Conservation (phyloP, 768 basidiomycete species). For the Suillus luteus region DNA sequence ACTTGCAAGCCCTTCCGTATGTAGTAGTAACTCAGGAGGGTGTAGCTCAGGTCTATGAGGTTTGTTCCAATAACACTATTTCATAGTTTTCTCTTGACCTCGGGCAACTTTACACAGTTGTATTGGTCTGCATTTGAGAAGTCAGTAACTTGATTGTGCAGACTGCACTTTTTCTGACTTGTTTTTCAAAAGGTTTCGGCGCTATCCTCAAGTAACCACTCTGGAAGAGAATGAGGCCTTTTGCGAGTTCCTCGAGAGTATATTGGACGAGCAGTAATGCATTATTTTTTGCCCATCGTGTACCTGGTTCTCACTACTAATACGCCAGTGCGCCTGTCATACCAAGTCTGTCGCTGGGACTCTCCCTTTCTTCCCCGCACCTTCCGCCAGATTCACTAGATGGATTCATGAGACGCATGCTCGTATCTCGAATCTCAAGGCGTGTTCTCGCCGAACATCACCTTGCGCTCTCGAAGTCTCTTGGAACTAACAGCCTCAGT, state of each 20-base stretch:
- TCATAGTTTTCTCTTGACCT: neutral
- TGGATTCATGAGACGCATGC: slow-evolving; percentile 88
- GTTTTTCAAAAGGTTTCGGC: slow-evolving; percentile 60
- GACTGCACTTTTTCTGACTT: slow-evolving; percentile 14
- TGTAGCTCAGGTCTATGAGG: slow-evolving; percentile 82
- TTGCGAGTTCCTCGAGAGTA: slow-evolving; percentile 64
- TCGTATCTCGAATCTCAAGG: slow-evolving; percentile 86
- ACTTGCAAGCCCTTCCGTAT: slow-evolving; percentile 84
- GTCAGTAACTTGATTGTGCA: slow-evolving; percentile 38
- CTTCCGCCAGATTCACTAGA: slow-evolving; percentile 79
- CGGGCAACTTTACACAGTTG: slow-evolving; percentile 45
- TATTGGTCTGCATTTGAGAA: slow-evolving; percentile 89
- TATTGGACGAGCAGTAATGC: slow-evolving; percentile 75
- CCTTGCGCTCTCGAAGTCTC: slow-evolving; percentile 71
- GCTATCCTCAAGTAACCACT: slow-evolving; percentile 70
- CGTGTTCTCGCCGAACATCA: slow-evolving; percentile 91
- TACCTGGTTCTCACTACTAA: slow-evolving; percentile 3
- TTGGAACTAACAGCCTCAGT: slow-evolving; percentile 38
- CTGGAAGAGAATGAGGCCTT: slow-evolving; percentile 77
- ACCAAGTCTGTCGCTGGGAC: slow-evolving; percentile 77
- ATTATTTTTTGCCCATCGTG: too few relatives aligned
- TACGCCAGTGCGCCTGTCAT: slow-evolving; percentile 67
- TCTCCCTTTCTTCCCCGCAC: slow-evolving; percentile 82
- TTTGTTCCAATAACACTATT: slow-evolving; percentile 36
- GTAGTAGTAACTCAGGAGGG: slow-evolving; percentile 85